Conservation (phyloP, 2,329 filamentous ascomycete species). For the Mycocentrospora acerina region DNA sequence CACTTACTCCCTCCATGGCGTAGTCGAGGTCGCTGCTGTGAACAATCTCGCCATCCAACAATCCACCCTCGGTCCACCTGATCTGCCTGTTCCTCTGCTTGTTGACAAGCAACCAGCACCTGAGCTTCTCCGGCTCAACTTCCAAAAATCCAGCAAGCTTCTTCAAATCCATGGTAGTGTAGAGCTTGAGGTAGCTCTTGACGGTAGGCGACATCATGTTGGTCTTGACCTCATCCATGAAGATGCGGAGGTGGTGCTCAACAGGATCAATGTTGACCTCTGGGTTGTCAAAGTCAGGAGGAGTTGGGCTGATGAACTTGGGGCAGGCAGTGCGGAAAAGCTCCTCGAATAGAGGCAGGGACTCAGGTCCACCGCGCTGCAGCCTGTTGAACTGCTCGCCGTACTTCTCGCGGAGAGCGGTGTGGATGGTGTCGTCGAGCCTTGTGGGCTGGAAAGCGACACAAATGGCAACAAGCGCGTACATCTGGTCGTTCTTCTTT, state of each 20-base stretch:
- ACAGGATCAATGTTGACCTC: slow-evolving; percentile 94
- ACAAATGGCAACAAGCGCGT: slow-evolving; percentile 97
- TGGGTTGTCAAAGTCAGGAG: slow-evolving; percentile 96
- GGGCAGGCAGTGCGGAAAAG: slow-evolving; percentile 97
- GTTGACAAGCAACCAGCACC: slow-evolving; percentile 92
- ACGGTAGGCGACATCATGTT: slow-evolving; percentile 98
- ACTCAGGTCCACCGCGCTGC: slow-evolving; percentile 92
- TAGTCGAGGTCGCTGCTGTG: slow-evolving; percentile 97
- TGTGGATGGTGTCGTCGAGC: slow-evolving; percentile 98
- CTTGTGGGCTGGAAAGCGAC: slow-evolving; percentile 96
- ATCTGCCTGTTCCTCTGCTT: slow-evolving; percentile 98
- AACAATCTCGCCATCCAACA: slow-evolving; percentile 89
- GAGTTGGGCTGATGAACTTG: slow-evolving; percentile 98
- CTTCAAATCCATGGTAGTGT: slow-evolving; percentile 99
- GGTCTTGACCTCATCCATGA: slow-evolving; percentile 99
- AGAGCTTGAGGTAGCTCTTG: slow-evolving; percentile 97
- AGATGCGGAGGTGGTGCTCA: slow-evolving; percentile 94
- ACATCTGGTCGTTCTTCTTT: slow-evolving; percentile 99
- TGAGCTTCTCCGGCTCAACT: slow-evolving; percentile 92
- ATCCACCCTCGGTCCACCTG: slow-evolving; percentile 85
- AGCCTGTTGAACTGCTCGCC: slow-evolving; percentile 96
- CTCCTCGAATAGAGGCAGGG: slow-evolving; percentile 96
- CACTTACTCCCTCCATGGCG: slow-evolving; percentile 85
- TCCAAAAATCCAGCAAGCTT: slow-evolving; percentile 98
- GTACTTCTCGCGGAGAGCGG: slow-evolving; percentile 96